These are phyloP conservation scores for Moesziomyces globuligerus DNA, from an alignment of 1,284 basidiomycete genomes.

Conservation along the genomic window DNA sequence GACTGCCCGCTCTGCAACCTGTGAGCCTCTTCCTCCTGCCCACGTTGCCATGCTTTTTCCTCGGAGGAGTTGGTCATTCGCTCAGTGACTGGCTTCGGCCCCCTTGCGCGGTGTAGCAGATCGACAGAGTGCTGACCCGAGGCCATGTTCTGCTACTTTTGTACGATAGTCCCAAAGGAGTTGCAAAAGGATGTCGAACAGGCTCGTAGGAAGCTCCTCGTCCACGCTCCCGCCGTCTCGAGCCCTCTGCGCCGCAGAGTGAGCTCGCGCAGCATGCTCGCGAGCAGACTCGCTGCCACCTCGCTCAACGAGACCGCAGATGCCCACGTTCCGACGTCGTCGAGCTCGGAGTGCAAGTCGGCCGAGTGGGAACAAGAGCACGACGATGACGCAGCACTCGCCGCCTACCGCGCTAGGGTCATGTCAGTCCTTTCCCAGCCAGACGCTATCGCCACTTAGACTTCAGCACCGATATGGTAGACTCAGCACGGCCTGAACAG, in stretches of 20 bases:
- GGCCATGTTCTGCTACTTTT: not conserved
- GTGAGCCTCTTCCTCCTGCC: constrained; percentile 65
- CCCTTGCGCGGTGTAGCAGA: not conserved
- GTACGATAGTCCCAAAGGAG: constrained; percentile 19
- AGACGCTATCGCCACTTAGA: no score
- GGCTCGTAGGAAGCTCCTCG: constrained; percentile 24
- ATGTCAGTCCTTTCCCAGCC: no score
- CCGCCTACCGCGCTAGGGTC: no score
- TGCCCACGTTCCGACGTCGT: not conserved
- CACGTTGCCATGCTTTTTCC: constrained; percentile 42
- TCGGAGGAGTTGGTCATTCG: no score
- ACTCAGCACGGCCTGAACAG: no score
- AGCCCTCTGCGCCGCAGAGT: constrained; percentile 35
- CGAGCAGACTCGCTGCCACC: constrained; percentile 13
- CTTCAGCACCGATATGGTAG: no score
- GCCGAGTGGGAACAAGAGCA: not conserved
- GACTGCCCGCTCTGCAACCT: constrained; percentile 9
- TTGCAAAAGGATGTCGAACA: constrained; percentile 16
- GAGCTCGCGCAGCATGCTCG: constrained; percentile 17
- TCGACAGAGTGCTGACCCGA: not conserved
- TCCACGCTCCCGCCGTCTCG: constrained; percentile 38
- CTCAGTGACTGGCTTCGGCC: not conserved
- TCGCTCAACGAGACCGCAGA: not conserved
- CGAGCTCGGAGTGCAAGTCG: not conserved
- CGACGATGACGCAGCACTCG: no score